Base-by-base conservation (phyloP, 768 basidiomycete genomes). In the Dioszegia aurantiaca region DNA sequence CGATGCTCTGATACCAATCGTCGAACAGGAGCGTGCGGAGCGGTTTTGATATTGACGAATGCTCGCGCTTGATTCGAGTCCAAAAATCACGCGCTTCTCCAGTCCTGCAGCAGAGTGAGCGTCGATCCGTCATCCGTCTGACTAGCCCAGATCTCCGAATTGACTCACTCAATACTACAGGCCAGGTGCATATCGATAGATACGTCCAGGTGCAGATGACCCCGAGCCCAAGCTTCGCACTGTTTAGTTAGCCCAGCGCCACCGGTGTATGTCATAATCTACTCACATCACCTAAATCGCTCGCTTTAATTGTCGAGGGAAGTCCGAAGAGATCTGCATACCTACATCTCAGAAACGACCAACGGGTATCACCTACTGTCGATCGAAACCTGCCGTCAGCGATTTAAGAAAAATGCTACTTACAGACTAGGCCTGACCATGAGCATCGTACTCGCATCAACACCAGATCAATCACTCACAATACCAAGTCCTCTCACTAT, bases 401-500 rank as follows among this genome's bases (percentile, higher is more conserved):
- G 16, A 23, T 39, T 17, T 31, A 17, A 5, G 5, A 42, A 55
- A 12, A 5, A 12, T 10, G 4, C 9, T 17, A 27, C 52, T 39
- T 14, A 46, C 43, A 55, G 12, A 47, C 14, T 10, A 55, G 52
- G 41, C 59, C 53, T 41, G 27, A 48, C 11, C 11, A 30, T 47
- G 37, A 41, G 46, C 4, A 24, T 14, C 26, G 23, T 5, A 23
- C 11, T 42, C 2, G 11, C 26, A 31, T 33, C 33, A 33, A 14
- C 14, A 6, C 33, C 14, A 6, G 8, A 33, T 33, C 14, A 6
- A 6, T 23, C 4, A 54, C 61, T 42, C 39, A 62, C 61, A 47
- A 33, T 42, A 55, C 61, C 61, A 63, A 2, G 61, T 59, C 45
- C 61, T 19, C 42, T 59, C 53, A 14, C 31, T 10, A 21, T 61